Base-by-base conservation (phyloP, 257 asterid species). In the Primulina eburnea region DNA sequence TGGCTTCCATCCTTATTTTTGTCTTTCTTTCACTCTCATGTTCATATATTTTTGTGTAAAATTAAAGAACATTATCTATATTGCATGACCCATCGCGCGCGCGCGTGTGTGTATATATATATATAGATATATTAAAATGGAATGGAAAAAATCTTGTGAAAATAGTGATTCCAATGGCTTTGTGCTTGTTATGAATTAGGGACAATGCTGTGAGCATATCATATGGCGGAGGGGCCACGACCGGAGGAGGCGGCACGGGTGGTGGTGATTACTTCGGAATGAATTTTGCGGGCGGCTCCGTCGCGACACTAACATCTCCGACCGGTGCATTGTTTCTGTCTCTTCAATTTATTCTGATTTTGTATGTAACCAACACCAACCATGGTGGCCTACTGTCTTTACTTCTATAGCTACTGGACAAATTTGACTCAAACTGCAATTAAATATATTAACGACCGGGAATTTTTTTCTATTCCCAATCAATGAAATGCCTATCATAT, bases 151-250 rank as follows among this genome's bases (percentile, higher is more conserved):
- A 38, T 2, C 14, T 38, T 38, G 0, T 10, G 50, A 8, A 38
- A 38, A 9, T 38, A 10, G 12, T 38, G 16, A 38, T 38, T 38
- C 50, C 2, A 38, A 24, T 38, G 4, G 9, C 26, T 55, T 6
- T 14, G 8, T 66, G 32, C 5, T 10, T 9, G 5, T 32, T 30
- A 33, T 52, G 7, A 26, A 21, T 20, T 32, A 71, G 80, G 61
- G 73, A 76, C 26, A 71, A 60, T 30, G 68, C 70, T 33, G 59
- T 60, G 17, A 62, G 74, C 74, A 34, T 37, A 28, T 60, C 73
- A 60, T 26, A 62, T 6, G 58, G 62, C 40, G 73, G 77, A 0
- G 77, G 77, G 76, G 66, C 71, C 64, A 61, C 61, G 43, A 71
- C 70, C 52, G 80, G 65, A 37, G 73, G 61, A 35, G 35, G 67